Percentiles rank a stretch among this genome's conserved stretches.
Conservation (phyloP, 2,329 filamentous ascomycete genomes). For the Immersiporthe knoxdaviesiana region DNA sequence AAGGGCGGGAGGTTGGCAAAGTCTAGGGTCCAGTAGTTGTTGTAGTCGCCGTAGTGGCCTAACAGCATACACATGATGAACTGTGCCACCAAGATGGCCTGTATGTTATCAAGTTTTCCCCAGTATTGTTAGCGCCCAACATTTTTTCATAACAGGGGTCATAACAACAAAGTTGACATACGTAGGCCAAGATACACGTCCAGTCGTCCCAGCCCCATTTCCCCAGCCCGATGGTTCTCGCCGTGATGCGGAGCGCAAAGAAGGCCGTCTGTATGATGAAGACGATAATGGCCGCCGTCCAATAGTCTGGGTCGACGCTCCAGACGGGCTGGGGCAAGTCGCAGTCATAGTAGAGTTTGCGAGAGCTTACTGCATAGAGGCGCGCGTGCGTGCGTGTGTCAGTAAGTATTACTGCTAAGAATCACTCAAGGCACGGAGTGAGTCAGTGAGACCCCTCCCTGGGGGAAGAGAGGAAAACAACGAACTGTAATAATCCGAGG, state of each 20-base stretch:
- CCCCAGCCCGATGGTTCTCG: neutral
- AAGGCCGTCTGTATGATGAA: slow-evolving; percentile 20
- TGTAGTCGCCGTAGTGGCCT: slow-evolving; percentile 20
- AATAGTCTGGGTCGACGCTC: slow-evolving; percentile 22
- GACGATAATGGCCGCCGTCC: slow-evolving; percentile 14
- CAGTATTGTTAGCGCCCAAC: too few relatives aligned
- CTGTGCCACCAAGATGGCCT: slow-evolving; percentile 16
- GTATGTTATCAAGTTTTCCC: too few relatives aligned
- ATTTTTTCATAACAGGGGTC: too few relatives aligned
- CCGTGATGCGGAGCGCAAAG: slow-evolving; percentile 15
- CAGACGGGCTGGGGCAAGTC: slow-evolving; percentile 18
- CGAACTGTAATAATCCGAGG: slow-evolving; percentile 18
- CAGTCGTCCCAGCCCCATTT: slow-evolving; percentile 22
- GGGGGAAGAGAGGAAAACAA: neutral
- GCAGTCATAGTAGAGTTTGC: slow-evolving; percentile 16
- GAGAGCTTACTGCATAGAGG: slow-evolving; percentile 9
- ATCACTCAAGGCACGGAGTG: neutral
- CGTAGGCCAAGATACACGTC: slow-evolving; percentile 19
- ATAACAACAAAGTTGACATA: neutral
- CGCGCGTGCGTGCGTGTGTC: neutral
- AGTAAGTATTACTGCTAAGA: neutral
- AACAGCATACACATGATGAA: slow-evolving; percentile 20
- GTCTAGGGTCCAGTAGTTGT: slow-evolving; percentile 24
- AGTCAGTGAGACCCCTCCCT: too few relatives aligned
- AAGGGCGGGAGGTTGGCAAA: slow-evolving; percentile 12